phyloP scores from a whole-genome alignment of 2,329 filamentous ascomycete genomes.

The Bipolaris oryzae region DNA sequence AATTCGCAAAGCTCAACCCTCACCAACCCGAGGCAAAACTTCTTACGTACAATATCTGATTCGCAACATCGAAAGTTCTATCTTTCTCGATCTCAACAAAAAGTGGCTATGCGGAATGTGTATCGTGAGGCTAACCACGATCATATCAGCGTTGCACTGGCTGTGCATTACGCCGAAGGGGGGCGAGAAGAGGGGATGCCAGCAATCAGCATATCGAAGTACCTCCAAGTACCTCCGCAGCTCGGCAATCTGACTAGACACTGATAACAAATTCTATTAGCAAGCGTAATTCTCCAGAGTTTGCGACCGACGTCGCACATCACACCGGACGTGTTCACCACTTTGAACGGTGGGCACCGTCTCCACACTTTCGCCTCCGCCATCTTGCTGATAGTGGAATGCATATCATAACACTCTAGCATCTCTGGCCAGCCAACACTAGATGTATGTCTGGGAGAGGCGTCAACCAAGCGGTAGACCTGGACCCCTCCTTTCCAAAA shows the following conservation, averaged over 20 bases:
- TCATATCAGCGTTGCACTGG: slow-evolving; percentile 12
- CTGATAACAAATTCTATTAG: slow-evolving; percentile 15
- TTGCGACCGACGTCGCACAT: slow-evolving; percentile 15
- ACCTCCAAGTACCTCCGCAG: slow-evolving; percentile 18
- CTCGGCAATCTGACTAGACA: background rate
- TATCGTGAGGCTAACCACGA: slow-evolving; percentile 7
- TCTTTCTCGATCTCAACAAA: slow-evolving; percentile 27
- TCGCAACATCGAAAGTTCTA: background rate
- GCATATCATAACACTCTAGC: slow-evolving; percentile 15
- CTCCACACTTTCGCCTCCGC: slow-evolving; percentile 15
- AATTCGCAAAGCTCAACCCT: slow-evolving; percentile 6
- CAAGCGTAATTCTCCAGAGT: slow-evolving; percentile 10
- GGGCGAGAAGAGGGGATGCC: slow-evolving; percentile 13
- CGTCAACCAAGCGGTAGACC: slow-evolving; percentile 10
- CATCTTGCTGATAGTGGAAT: slow-evolving; percentile 16
- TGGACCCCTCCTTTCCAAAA: slow-evolving; percentile 23
- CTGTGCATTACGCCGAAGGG: slow-evolving; percentile 17
- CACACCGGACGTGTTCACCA: slow-evolving; percentile 8
- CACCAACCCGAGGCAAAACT: slow-evolving; percentile 4
- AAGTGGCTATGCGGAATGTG: slow-evolving; percentile 14
- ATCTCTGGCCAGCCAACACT: slow-evolving; percentile 8
- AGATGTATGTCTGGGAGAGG: background rate
- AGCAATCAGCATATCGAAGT: slow-evolving; percentile 27
- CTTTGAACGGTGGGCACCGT: slow-evolving; percentile 7
- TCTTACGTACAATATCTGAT: slow-evolving; percentile 2